Evolutionary conservation across 108 stramenopile genomes (phyloP).

Genomic region (Aureococcus anophagefferens): DNA sequence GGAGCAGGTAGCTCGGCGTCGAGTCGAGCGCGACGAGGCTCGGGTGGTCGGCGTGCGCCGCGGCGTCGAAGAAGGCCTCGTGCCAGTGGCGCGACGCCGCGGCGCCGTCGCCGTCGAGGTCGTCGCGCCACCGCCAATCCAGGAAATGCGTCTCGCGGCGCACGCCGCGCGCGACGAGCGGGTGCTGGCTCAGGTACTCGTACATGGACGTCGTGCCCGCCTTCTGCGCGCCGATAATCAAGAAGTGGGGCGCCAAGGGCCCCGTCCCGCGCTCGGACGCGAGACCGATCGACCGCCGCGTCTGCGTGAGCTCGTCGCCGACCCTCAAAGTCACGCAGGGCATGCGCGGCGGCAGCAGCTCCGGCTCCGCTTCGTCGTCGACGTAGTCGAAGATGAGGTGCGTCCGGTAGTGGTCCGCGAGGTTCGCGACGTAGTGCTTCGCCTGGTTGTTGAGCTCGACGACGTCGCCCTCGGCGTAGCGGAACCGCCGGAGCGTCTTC

Average conservation of each 20-base stretch:
- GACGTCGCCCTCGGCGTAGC: constrained; percentile 70
- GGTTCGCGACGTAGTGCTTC: constrained; percentile 82
- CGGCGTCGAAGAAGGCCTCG: constrained; percentile 59
- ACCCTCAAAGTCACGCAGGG: constrained; percentile 47
- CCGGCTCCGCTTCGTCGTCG: constrained; percentile 28
- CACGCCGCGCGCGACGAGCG: constrained; percentile 59
- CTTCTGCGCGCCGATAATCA: constrained; percentile 86
- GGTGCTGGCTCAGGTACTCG: constrained; percentile 84
- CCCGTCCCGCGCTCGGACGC: constrained; percentile 37
- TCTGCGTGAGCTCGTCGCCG: constrained; percentile 73
- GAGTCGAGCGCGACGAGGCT: constrained; percentile 81
- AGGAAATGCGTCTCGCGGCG: constrained; percentile 93
- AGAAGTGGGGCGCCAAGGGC: constrained; percentile 57
- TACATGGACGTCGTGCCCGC: constrained; percentile 88
- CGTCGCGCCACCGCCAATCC: constrained; percentile 83
- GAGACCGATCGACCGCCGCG: constrained; percentile 79
- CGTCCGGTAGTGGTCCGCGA: constrained; percentile 54
- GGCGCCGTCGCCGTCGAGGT: constrained; percentile 32
- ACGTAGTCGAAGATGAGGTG: constrained; percentile 95
- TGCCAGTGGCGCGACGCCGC: constrained; percentile 39
- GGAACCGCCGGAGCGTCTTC: constrained; percentile 57
- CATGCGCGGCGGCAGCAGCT: constrained; percentile 6
- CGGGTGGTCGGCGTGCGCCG: constrained; percentile 54
- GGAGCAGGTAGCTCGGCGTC: constrained; percentile 82
- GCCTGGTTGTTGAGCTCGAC: constrained; percentile 98